These are phyloP conservation scores for Periconia sp. DNA, from an alignment of 2,329 filamentous ascomycete genomes.

Conservation along the genomic window DNA sequence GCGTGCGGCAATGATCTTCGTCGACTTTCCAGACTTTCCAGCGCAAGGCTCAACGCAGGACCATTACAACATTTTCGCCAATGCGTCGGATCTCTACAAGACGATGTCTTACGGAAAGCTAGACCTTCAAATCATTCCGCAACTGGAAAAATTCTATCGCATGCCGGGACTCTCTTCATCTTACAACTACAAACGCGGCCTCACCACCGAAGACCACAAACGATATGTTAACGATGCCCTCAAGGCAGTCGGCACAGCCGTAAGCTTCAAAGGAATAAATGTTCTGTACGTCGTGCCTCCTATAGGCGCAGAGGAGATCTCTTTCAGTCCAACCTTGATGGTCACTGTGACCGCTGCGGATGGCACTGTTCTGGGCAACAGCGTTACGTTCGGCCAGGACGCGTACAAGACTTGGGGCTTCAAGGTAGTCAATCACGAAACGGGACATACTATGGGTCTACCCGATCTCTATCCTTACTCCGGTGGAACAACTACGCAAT, in stretches of 20 bases:
- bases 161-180: constrained; percentile 6
- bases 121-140: constrained; percentile 6
- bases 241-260: constrained; percentile 3
- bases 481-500: background rate
- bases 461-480: constrained; percentile 15
- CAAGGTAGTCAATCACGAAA: constrained; percentile 19
- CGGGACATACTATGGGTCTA: constrained; percentile 14
- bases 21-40: constrained; percentile 11
- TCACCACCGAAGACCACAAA: constrained; percentile 7
- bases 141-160: constrained; percentile 11
- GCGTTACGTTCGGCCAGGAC: constrained; percentile 17
- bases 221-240: constrained; percentile 16
- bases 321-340: constrained; percentile 3
- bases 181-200: constrained; percentile 5
- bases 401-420: constrained; percentile 6
- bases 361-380: constrained; percentile 5
- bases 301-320: constrained; percentile 5
- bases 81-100: constrained; percentile 7
- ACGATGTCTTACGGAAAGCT: constrained; percentile 16
- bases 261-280: constrained; percentile 8
- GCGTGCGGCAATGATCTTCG: constrained; percentile 10
- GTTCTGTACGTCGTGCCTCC: constrained; percentile 15
- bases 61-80: background rate
- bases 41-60: constrained; percentile 3
- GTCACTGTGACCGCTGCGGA: constrained; percentile 7